These are phyloP conservation scores for Chaetomiaceae sp. DNA, from an alignment of 2,329 filamentous ascomycete species.

Conservation along the genomic window DNA sequence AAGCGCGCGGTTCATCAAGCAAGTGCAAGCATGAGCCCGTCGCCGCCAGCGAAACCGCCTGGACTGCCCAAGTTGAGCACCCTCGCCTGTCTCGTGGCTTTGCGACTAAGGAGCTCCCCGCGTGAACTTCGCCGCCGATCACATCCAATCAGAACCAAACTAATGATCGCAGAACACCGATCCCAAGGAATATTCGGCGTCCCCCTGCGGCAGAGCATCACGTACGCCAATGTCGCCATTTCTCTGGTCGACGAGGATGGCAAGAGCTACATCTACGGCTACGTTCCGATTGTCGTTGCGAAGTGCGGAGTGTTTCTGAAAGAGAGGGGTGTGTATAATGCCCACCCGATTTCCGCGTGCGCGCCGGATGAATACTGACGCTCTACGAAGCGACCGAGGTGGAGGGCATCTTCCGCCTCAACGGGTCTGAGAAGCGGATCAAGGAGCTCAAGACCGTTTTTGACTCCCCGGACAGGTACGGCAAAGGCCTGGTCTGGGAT, in stretches of 20 bases:
- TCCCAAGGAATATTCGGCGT: conserved; percentile 87
- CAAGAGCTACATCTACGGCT: conserved; percentile 95
- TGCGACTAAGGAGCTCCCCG: conserved; percentile 14
- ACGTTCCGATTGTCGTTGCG: conserved; percentile 95
- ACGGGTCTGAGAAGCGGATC: conserved; percentile 94
- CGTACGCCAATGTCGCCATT: conserved; percentile 96
- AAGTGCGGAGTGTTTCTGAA: conserved; percentile 98
- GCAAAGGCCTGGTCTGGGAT: conserved; percentile 94
- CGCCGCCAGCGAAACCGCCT: conserved; percentile 5
- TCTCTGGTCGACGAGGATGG: conserved; percentile 90
- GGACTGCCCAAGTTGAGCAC: conserved; percentile 19
- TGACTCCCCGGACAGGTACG: conserved; percentile 90
- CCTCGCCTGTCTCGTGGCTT: conserved; percentile 18
- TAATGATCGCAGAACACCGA: conserved; percentile 39
- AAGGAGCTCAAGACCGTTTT: conserved; percentile 92
- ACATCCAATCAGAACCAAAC: conserved; percentile 13
- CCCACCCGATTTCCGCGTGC: background rate
- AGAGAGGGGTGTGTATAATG: conserved; percentile 73
- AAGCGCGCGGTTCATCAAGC: conserved; percentile 20
- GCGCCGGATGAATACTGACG: conserved; percentile 11
- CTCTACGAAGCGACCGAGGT: conserved; percentile 71
- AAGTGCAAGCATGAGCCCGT: conserved; percentile 25
- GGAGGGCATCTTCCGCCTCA: conserved; percentile 94
- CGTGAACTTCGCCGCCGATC: conserved; percentile 13
- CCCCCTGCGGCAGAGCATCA: conserved; percentile 87